Percentiles rank a stretch among this genome's conserved stretches.
Conservation (phyloP, 1,139 yeast genomes). For the Pichia sp. region DNA sequence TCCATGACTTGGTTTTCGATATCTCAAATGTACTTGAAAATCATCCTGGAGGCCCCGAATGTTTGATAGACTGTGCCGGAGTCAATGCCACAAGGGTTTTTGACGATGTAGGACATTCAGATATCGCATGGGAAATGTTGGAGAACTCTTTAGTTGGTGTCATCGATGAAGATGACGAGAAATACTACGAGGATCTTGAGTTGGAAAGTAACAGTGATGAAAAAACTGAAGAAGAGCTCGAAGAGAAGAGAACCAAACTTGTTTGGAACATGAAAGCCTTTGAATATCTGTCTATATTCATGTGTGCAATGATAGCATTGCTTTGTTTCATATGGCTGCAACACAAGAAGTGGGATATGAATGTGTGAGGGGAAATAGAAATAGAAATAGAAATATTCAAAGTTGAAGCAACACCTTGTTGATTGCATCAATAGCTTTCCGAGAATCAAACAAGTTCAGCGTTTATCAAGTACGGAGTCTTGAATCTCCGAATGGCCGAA, state of each 20-base stretch:
- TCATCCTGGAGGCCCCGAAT: slow-evolving; percentile 71
- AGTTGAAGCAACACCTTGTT: too few species aligned
- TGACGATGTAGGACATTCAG: slow-evolving; percentile 29
- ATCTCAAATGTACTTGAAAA: slow-evolving; percentile 38
- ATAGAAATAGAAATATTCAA: too few species aligned
- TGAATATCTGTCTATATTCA: slow-evolving; percentile 2
- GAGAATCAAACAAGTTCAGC: too few species aligned
- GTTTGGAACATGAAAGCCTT: slow-evolving; percentile 5
- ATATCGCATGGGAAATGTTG: slow-evolving; percentile 25
- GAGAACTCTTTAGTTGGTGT: slow-evolving; percentile 23
- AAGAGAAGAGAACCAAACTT: neutral
- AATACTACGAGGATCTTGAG: too few species aligned
- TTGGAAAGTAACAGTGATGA: neutral
- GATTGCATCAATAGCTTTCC: too few species aligned
- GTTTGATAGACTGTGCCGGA: slow-evolving; percentile 61
- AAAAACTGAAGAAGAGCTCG: neutral
- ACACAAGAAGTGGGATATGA: slow-evolving; percentile 19
- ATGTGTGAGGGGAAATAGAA: neutral
- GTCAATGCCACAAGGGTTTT: slow-evolving; percentile 50
- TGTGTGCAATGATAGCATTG: slow-evolving; percentile 20
- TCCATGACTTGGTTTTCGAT: slow-evolving; percentile 56
- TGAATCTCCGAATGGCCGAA: too few species aligned
- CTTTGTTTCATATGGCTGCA: slow-evolving; percentile 21
- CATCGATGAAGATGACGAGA: slow-evolving; percentile 7
- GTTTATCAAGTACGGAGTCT: too few species aligned